phyloP scores from a whole-genome alignment of 2,329 filamentous ascomycete genomes.

The Tolypocladium tundrense region DNA sequence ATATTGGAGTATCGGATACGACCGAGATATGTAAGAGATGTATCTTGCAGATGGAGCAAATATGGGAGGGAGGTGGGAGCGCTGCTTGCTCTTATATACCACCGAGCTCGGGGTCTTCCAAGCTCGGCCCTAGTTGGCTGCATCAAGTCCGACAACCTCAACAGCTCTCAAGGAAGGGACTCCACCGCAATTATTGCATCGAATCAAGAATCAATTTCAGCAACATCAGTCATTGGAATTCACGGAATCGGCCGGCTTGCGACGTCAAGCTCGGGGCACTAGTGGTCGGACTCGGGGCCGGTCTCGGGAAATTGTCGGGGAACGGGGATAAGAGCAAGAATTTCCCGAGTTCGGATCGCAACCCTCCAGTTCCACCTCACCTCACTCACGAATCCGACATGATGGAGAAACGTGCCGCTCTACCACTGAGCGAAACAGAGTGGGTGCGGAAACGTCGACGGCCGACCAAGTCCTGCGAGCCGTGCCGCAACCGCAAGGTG shows the following conservation, averaged over 20 bases:
- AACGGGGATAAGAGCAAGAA: background rate
- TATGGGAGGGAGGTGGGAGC: background rate
- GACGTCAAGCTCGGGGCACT: background rate
- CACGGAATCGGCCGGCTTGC: background rate
- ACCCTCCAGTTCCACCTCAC: background rate
- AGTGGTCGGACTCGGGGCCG: background rate
- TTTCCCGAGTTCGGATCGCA: background rate
- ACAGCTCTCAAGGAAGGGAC: background rate
- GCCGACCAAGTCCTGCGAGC: slow-evolving; percentile 1
- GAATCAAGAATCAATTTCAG: background rate
- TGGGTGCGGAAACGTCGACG: background rate
- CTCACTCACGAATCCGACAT: background rate
- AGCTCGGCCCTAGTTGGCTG: background rate
- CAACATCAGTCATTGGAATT: background rate
- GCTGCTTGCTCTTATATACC: background rate
- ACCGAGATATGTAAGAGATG: too few species aligned
- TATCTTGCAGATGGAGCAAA: background rate
- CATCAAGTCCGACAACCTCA: background rate
- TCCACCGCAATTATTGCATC: background rate
- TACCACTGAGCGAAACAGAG: background rate
- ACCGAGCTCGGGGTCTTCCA: background rate
- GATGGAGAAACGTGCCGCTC: background rate
- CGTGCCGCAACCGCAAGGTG: background rate
- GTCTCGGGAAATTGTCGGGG: background rate
- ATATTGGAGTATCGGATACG: background rate